Base-by-base conservation (phyloP, 2,329 filamentous ascomycete genomes). In the Exophiala calicioides region DNA sequence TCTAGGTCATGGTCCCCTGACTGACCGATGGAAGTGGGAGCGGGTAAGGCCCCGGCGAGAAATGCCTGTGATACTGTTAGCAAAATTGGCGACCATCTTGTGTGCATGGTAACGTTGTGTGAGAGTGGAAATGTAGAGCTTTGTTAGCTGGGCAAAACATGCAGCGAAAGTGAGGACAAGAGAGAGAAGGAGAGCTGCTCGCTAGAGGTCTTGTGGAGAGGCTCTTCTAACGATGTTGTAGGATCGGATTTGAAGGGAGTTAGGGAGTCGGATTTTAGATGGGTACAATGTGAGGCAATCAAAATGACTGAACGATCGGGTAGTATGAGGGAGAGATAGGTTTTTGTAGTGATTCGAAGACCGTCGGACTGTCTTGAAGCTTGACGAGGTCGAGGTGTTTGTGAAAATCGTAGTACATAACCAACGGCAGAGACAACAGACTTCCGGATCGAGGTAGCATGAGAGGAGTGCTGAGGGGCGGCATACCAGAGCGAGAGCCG, bases 11-110 rank as follows among this genome's bases (percentile, higher is more conserved):
- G 38, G 29, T 5, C 24, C 26, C 30, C 10, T 31, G 12, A 52
- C 52, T 41, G 29, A 53, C 47, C 43, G 19, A 41, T 31, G 30
- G 53, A 39, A n/a, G 30, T 44, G 50, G 29, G 52, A 31, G 43
- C 27, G 19, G 51, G 54, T 13, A 55, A 37, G n/a, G 54, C 54
- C 30, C 45, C 48, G 13, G 52, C 54, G 24, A 54, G 44, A 21
- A 52, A 47, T 42, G 42, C 52, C 54, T 57, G 54, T 36, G 46
- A 44, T 12, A 55, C 9, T 24, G 47, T 57, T 47, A 57, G 54
- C 27, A 54, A 42, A 39, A 48, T 21, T 41, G 43, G 31, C 34
- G 24, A 27, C 33, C 40, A 46, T 41, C 4, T 27, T 13, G 29
- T 35, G 19, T 31, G 41, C 52, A 57, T 57, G 16, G 12, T 38